Evolutionary conservation across 345 rosid species (phyloP).

Genomic region (Streptanthus diversifolius): DNA sequence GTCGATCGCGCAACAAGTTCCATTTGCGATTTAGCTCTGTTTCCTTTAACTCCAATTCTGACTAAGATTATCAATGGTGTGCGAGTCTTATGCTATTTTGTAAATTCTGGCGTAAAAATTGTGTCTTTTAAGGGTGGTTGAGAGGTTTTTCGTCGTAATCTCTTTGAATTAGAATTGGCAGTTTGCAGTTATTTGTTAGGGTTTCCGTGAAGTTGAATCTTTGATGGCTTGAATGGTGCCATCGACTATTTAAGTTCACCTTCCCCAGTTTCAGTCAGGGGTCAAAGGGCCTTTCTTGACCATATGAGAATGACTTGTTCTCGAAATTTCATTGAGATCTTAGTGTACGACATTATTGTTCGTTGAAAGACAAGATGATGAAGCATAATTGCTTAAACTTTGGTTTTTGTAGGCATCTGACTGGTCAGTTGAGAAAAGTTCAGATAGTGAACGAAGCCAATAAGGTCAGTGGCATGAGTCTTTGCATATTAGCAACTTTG

Average conservation of each 20-base stretch:
- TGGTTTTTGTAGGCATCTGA: conserved; percentile 51
- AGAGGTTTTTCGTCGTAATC: background rate
- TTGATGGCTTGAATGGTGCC: background rate
- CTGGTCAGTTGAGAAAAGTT: conserved; percentile 75
- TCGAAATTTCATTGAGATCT: background rate
- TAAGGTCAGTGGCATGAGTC: conserved; percentile 46
- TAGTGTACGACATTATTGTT: background rate
- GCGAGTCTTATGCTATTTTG: background rate
- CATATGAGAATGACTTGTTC: background rate
- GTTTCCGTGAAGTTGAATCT: background rate
- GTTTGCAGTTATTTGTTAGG: conserved; percentile 4
- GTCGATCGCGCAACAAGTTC: background rate
- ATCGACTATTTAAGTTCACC: background rate
- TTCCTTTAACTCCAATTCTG: background rate
- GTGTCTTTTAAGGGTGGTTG: background rate
- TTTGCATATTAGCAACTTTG: background rate
- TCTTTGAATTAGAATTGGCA: background rate
- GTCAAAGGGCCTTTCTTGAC: background rate
- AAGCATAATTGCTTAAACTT: background rate
- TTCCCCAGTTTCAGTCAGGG: background rate
- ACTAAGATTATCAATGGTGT: background rate
- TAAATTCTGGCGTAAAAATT: background rate
- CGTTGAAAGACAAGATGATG: background rate
- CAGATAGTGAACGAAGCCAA: conserved; percentile 73
- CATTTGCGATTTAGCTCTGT: background rate